Conservation (phyloP, 2,329 filamentous ascomycete genomes). For the Aspergillus neoniger region DNA sequence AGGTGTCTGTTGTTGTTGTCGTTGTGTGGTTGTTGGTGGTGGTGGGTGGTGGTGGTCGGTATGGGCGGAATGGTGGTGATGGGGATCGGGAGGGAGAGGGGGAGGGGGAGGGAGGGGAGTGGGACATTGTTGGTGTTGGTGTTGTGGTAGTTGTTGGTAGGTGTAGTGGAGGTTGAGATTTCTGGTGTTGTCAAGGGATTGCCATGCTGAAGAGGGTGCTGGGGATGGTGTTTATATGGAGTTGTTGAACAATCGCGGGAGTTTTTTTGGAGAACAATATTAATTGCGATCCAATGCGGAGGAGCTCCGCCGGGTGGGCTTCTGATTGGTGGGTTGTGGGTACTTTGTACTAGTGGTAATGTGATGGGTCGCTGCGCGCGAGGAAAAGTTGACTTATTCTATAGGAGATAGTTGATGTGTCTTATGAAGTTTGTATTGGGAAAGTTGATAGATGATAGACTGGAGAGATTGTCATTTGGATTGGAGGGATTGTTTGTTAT, state of each 20-base stretch:
- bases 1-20: constrained; percentile 26
- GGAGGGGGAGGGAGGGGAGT: background rate
- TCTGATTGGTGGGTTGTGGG: background rate
- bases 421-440: too few species aligned
- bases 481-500: too few species aligned
- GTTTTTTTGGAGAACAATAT: constrained; percentile 9
- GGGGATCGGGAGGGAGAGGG: background rate
- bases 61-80: constrained; percentile 20
- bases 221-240: background rate
- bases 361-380: too few species aligned
- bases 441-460: too few species aligned
- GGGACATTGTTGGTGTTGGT: background rate
- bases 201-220: background rate
- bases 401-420: too few species aligned
- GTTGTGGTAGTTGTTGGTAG: constrained; percentile 1
- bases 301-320: background rate
- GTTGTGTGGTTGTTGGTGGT: constrained; percentile 9
- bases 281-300: constrained; percentile 1
- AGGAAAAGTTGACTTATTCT: too few species aligned
- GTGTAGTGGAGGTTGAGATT: background rate
- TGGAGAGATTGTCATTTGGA: too few species aligned
- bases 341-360: too few species aligned
- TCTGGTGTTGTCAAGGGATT: background rate
- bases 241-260: constrained; percentile 1
- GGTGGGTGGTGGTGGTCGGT: constrained; percentile 8